Evolutionary conservation across 2,329 filamentous ascomycete species (phyloP), one percentile per base, ranked within the genome.

Genomic region (Neodidymelliopsis sp.): DNA sequence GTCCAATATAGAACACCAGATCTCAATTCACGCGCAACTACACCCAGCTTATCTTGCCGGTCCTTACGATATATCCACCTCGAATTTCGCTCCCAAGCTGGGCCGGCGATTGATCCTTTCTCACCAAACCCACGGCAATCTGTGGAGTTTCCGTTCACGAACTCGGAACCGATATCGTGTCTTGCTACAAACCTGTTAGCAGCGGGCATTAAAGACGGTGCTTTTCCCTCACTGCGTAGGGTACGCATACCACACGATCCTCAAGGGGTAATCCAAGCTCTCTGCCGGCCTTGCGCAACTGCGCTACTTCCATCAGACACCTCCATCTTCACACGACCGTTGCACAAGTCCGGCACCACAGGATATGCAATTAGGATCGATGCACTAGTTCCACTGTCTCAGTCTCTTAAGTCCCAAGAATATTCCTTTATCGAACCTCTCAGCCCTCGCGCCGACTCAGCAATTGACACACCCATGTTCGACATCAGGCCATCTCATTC

Each of bases 231-330:
- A 0, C 77, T 92, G 8, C 76, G 74, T 8, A 74, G 66, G 1
- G 72, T 91, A 13, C 83, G 88, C 43, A 78, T 84, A 0, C 89
- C 87, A 1, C 84, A 84, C 48, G 89, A 92, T 56, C 81, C 86
- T 1, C 82, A 89, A 4, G 89, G 88, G 19, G 59, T 82, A 6
- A 84, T 91, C 54, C 89, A 92, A 71, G 73, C 77, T 1, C 78
- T 91, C 1, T 92, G 89, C 69, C 81, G 79, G 31, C 88, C 88
- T 0, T 74, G 79, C 4, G 81, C 81, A 22, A 77, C 78, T 22
- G 75, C 83, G 15, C 79, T 84, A 29, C 73, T 81, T 16, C 76
- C 80, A 2, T 50, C 54, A 2, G 67, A 67, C 1, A 72, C 71
- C 13, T 39, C 44, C 5, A 36, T 53, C 24, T 49, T 60, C 16